Conservation (phyloP, 345 rosid species). For the Excoecaria agallocha region DNA sequence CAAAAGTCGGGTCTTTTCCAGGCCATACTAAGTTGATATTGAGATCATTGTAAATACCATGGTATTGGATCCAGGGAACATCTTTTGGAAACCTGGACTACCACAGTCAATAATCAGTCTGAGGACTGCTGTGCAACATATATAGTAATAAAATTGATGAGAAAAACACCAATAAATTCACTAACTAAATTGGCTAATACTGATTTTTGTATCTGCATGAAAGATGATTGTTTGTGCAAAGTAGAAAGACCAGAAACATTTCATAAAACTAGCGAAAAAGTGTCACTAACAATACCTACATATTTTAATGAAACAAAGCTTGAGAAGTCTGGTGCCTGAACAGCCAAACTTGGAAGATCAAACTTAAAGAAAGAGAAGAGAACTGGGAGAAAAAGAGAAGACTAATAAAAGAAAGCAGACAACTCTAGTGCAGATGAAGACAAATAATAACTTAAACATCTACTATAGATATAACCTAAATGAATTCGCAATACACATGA, state of each 20-base stretch:
- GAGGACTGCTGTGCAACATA: not conserved
- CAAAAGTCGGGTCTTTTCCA: slow-evolving; percentile 65
- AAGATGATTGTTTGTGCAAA: not conserved
- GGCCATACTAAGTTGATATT: slow-evolving; percentile 65
- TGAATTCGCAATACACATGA: not conserved
- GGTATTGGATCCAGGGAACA: slow-evolving; percentile 78
- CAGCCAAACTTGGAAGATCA: slow-evolving; percentile 1
- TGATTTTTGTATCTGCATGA: not conserved
- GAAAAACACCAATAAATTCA: not conserved
- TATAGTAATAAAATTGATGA: not conserved
- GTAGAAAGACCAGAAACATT: not conserved
- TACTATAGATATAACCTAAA: not conserved
- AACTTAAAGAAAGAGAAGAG: not conserved
- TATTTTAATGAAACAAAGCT: not conserved
- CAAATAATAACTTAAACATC: not conserved
- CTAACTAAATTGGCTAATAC: not conserved
- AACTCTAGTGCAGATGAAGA: not conserved
- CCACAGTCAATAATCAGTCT: slow-evolving; percentile 7
- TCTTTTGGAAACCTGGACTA: slow-evolving; percentile 73
- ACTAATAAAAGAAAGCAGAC: not conserved
- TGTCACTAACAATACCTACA: not conserved
- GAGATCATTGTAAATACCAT: slow-evolving; percentile 65
- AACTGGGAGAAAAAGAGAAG: not conserved
- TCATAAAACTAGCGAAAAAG: not conserved
- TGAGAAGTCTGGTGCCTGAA: not conserved